These are phyloP conservation scores for Fusarium ramigenum DNA, from an alignment of 2,329 filamentous ascomycete genomes.

Conservation along the genomic window DNA sequence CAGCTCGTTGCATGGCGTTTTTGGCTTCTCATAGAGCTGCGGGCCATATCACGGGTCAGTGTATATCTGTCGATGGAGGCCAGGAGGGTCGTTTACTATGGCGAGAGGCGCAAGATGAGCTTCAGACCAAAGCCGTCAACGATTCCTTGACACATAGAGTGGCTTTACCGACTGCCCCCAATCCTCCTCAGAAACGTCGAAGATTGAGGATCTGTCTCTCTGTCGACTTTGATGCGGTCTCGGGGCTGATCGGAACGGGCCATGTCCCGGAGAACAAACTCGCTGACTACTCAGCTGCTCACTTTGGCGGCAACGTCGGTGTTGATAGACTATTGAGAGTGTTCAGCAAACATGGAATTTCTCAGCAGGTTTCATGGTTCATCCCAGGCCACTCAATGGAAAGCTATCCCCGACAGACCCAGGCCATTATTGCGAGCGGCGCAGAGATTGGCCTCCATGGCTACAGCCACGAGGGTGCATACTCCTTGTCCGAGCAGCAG, in stretches of 20 bases:
- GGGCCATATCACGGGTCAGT: not conserved
- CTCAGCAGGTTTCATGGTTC: not conserved
- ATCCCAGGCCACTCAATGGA: not conserved
- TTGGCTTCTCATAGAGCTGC: not conserved
- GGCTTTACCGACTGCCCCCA: fast-evolving
- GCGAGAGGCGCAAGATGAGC: not conserved
- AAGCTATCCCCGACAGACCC: not conserved
- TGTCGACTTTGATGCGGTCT: not conserved
- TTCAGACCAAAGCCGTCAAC: fast-evolving
- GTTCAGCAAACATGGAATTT: not conserved
- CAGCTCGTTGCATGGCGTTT: not conserved
- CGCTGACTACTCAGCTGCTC: not conserved
- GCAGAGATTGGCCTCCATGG: not conserved
- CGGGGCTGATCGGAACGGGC: not conserved
- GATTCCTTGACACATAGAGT: fast-evolving
- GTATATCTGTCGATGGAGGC: not conserved
- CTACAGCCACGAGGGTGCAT: not conserved
- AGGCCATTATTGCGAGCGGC: not conserved
- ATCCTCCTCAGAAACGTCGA: not conserved
- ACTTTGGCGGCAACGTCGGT: not conserved
- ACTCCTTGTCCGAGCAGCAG: not conserved
- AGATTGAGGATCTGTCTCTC: not conserved
- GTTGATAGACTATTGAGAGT: not conserved
- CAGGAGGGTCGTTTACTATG: not conserved
- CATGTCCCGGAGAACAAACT: not conserved